A percentile compares a stretch with the other conserved stretches of the same genome.
These are phyloP conservation scores for Thielaviopsis cerberus DNA, from an alignment of 2,329 filamentous ascomycete species.

Conservation along the genomic window DNA sequence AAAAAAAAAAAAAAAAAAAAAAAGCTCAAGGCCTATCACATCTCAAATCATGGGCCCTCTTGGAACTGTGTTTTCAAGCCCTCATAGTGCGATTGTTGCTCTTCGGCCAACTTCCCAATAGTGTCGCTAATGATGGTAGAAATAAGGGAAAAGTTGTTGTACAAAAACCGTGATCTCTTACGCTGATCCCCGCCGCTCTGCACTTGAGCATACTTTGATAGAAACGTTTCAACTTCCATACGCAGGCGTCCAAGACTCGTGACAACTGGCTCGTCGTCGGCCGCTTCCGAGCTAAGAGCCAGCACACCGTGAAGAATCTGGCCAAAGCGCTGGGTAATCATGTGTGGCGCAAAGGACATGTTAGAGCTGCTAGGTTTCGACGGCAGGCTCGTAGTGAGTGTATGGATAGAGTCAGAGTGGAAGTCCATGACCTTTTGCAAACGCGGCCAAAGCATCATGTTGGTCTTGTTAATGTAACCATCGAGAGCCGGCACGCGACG, in stretches of 20 bases:
- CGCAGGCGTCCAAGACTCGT: constrained; percentile 61
- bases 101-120: constrained; percentile 51
- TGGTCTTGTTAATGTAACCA: constrained; percentile 80
- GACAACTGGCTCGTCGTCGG: constrained; percentile 82
- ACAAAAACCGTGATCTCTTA: constrained; percentile 73
- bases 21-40: background rate
- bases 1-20: background rate
- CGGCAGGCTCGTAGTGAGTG: constrained; percentile 34
- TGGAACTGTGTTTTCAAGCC: constrained; percentile 40
- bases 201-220: constrained; percentile 47
- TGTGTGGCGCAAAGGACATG: constrained; percentile 57
- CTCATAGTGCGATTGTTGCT: constrained; percentile 62
- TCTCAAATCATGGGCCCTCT: constrained; percentile 19
- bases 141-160: constrained; percentile 92
- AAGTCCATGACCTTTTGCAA: constrained; percentile 87
- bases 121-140: constrained; percentile 74
- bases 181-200: constrained; percentile 58
- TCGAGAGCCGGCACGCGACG: constrained; percentile 79
- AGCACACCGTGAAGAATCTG: constrained; percentile 78
- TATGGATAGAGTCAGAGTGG: constrained; percentile 73
- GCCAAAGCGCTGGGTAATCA: constrained; percentile 85
- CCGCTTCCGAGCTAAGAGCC: constrained; percentile 67
- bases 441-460: constrained; percentile 90
- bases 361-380: constrained; percentile 23
- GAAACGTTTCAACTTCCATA: constrained; percentile 64